phyloP scores from a whole-genome alignment of 306 rosid species.

The Casuarina glauca region DNA sequence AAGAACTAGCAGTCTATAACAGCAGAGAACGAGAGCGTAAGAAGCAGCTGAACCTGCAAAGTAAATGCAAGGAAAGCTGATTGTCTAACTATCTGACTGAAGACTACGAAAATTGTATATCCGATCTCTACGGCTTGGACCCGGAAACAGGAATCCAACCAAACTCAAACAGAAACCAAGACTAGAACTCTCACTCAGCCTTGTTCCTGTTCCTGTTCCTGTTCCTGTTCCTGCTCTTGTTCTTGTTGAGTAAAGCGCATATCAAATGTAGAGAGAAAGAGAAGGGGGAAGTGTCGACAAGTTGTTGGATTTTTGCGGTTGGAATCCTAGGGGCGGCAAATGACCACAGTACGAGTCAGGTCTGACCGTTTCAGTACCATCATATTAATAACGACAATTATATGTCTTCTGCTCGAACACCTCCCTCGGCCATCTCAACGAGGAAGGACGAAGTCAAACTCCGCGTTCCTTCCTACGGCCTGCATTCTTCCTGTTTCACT shows the following conservation, averaged over 20 bases:
- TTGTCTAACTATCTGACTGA: neutral
- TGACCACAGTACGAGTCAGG: slow-evolving; percentile 48
- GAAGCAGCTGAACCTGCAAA: slow-evolving; percentile 27
- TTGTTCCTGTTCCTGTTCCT: neutral
- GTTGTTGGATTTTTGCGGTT: slow-evolving; percentile 27
- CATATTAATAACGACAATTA: slow-evolving; percentile 9
- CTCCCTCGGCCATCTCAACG: slow-evolving; percentile 26
- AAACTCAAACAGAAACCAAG: slow-evolving; percentile 16
- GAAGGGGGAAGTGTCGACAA: neutral
- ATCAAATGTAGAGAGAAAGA: slow-evolving; percentile 8
- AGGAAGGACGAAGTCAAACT: slow-evolving; percentile 47
- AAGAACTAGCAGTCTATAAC: neutral
- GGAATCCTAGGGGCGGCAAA: slow-evolving; percentile 31
- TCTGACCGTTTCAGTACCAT: slow-evolving; percentile 13
- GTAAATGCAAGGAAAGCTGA: slow-evolving; percentile 24
- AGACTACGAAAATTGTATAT: slow-evolving; percentile 19
- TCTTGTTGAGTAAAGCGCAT: slow-evolving; percentile 18
- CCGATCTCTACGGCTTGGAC: slow-evolving; percentile 15
- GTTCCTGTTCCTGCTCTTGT: neutral
- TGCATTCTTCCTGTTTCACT: neutral
- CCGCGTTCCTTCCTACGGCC: neutral
- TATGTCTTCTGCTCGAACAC: slow-evolving; percentile 27
- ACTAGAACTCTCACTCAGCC: neutral
- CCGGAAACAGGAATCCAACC: neutral
- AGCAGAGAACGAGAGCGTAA: neutral